Evolutionary conservation across 805 yeast genomes (phyloP).

Genomic region (Ogataea trehaloabstinens): DNA sequence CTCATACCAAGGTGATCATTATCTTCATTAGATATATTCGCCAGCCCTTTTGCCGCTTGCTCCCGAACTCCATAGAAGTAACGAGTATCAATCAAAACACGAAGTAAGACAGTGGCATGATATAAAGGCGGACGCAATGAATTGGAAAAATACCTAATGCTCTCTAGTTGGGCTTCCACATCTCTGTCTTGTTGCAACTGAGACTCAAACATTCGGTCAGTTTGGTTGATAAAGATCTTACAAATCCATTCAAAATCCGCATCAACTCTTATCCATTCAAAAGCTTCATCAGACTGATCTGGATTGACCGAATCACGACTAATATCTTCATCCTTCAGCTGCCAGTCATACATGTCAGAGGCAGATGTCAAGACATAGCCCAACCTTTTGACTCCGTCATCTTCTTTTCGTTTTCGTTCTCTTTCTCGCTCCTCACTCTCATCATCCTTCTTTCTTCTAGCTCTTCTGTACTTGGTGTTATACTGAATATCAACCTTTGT

Average conservation of each 20-base stretch:
- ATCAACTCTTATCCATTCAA: conserved; percentile 97
- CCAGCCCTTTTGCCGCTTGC: conserved; percentile 81
- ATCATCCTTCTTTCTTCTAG: conserved; percentile 62
- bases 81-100: conserved; percentile 80
- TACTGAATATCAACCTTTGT: conserved; percentile 92
- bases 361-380: conserved; percentile 74
- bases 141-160: conserved; percentile 69
- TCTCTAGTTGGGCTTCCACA: conserved; percentile 91
- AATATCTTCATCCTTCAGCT: conserved; percentile 55
- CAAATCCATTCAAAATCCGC: conserved; percentile 98
- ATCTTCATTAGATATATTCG: conserved; percentile 59
- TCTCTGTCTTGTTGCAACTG: conserved; percentile 94
- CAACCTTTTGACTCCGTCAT: conserved; percentile 43
- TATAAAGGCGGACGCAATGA: conserved; percentile 54
- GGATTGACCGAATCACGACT: conserved; percentile 55
- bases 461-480: conserved; percentile 86
- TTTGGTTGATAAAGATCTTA: conserved; percentile 74
- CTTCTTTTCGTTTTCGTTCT: conserved; percentile 24
- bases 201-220: conserved; percentile 92
- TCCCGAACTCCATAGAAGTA: conserved; percentile 87
- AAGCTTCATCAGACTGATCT: conserved; percentile 63
- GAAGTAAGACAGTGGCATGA: conserved; percentile 71
- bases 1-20: conserved; percentile 68
- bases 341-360: conserved; percentile 68
- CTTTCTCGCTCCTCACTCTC: conserved; percentile 31